Evolutionary conservation across 805 yeast genomes (phyloP), one percentile per base, ranked within the genome.

Genomic region (Candida loeiensis): DNA sequence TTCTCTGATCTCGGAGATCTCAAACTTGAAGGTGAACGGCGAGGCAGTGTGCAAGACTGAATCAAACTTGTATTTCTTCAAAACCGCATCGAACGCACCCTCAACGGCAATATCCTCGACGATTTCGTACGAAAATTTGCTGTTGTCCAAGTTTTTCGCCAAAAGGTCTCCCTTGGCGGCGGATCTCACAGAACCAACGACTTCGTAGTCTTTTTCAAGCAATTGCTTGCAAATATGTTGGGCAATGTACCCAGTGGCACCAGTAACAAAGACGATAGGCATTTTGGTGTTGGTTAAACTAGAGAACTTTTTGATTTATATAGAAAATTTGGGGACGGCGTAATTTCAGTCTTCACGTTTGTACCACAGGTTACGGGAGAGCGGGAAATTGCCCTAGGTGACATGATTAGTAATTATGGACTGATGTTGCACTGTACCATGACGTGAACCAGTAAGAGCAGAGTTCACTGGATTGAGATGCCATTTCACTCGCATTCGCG

Each of bases 21-120:
- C 56, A 15, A 66, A 58, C 8, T 69, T 64, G 53, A 69, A 71
- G 17, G 67, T 60, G 53, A 74, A 73, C 11, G 85, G 84, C 11
- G 82, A 73, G 2, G 86, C 85, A 7, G 81, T 70, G 56, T 80
- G 86, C 36, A 80, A 79, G 24, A 71, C 75, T 9, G 63, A 63
- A 41, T 78, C 71, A 30, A 78, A 81, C 24, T 73, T 72, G 44
- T 73, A 70, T 16, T 61, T 63, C 48, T 69, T 55, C 47, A 79
- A 64, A 0, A 71, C 69, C 6, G 55, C 54, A 40, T 71, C 73
- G 44, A 75, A 75, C 0, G 79, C 76, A 11, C 65, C 64, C n/a
- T 52, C 61, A 11, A 59, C 56, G 6, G 64, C 65, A 36, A 79
- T 68, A 46, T 77, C 82, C 4, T 59, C 52, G 15, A 79, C 76